Percentiles rank a stretch among this genome's conserved stretches.
These are phyloP conservation scores for Eremomyces bilateralis DNA, from an alignment of 495 filamentous ascomycete genomes.

Conservation along the genomic window DNA sequence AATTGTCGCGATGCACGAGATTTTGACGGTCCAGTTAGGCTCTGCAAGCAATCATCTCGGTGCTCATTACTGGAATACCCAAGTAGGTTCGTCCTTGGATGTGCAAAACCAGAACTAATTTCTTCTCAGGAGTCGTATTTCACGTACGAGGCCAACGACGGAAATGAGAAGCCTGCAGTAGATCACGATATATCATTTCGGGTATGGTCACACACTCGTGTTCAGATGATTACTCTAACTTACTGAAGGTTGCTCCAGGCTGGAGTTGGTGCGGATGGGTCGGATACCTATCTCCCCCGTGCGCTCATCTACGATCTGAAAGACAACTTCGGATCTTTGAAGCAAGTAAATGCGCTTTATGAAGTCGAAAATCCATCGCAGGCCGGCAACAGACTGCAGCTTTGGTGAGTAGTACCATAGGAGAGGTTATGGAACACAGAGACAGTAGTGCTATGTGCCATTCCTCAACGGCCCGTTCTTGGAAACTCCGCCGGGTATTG, in stretches of 20 bases:
- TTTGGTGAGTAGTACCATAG: no score
- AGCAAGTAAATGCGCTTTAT: constrained; percentile 76
- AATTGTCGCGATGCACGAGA: constrained; percentile 99
- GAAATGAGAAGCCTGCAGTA: constrained; percentile 48
- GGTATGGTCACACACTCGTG: neutral
- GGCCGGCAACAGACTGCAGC: no score
- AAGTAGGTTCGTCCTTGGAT: constrained; percentile 26
- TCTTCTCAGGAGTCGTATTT: constrained; percentile 76
- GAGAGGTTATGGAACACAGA: constrained; percentile 24
- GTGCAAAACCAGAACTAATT: neutral
- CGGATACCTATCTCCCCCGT: constrained; percentile 81
- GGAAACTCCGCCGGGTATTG: neutral
- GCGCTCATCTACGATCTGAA: constrained; percentile 92
- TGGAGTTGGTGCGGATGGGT: constrained; percentile 59
- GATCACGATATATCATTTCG: constrained; percentile 90
- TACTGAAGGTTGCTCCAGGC: constrained; percentile 14
- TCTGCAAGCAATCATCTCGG: constrained; percentile 82
- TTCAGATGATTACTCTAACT: neutral
- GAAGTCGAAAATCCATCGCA: no score
- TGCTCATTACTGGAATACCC: constrained; percentile 97
- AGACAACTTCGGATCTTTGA: constrained; percentile 69
- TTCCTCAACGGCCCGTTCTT: neutral
- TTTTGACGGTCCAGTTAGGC: constrained; percentile 83
- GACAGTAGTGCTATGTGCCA: neutral
- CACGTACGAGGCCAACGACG: constrained; percentile 50